These are phyloP conservation scores for Aspergillus piperis DNA, from an alignment of 2,329 filamentous ascomycete species.

Conservation along the genomic window DNA sequence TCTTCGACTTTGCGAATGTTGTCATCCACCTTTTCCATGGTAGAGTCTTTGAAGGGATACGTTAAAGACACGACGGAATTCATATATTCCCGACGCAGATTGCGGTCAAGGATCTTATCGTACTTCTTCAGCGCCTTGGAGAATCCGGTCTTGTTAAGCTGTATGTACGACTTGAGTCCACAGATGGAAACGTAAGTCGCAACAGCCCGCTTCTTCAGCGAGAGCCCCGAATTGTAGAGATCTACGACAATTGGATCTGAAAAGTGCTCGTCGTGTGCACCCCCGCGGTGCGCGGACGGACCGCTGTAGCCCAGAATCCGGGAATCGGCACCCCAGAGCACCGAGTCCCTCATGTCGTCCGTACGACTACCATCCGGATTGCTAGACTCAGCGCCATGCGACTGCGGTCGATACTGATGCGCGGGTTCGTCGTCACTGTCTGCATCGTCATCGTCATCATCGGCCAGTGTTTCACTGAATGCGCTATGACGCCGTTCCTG, in stretches of 20 bases:
- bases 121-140: constrained; percentile 97
- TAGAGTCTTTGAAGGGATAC: constrained; percentile 76
- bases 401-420: constrained; percentile 22
- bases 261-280: constrained; percentile 69
- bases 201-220: constrained; percentile 88
- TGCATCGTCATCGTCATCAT: constrained; percentile 51
- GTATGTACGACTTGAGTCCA: constrained; percentile 92
- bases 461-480: constrained; percentile 52
- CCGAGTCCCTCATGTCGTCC: constrained; percentile 39
- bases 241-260: constrained; percentile 71
- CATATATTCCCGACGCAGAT: constrained; percentile 76
- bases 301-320: constrained; percentile 19
- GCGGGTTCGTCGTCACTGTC: constrained; percentile 62
- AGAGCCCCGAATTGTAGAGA: constrained; percentile 71
- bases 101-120: constrained; percentile 89
- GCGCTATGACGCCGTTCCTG: constrained; percentile 50
- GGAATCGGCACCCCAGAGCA: constrained; percentile 29
- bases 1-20: constrained; percentile 74
- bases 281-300: constrained; percentile 23
- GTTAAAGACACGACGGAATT: constrained; percentile 71
- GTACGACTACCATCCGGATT: constrained; percentile 31
- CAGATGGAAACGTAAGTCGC: constrained; percentile 88
- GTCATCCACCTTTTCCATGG: constrained; percentile 69
- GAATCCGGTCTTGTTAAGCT: constrained; percentile 96
- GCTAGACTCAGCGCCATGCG: constrained; percentile 30